These are phyloP conservation scores for Myochromella boudieri DNA, from an alignment of 768 basidiomycete genomes.

Conservation along the genomic window DNA sequence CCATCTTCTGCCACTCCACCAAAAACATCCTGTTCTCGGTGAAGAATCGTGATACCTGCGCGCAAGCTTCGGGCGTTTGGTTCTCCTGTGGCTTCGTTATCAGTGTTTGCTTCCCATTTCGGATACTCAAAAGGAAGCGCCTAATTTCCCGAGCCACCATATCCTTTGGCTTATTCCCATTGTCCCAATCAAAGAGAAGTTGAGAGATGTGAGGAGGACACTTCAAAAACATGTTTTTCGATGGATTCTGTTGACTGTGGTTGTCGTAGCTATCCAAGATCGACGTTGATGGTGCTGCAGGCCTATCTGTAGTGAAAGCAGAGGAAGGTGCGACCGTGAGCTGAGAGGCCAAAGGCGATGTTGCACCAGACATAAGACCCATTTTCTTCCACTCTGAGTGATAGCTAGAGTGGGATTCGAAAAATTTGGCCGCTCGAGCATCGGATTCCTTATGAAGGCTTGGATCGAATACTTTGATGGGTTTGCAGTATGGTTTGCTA, in stretches of 20 bases:
- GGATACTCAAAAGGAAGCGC: conserved; percentile 4
- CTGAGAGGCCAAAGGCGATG: no score
- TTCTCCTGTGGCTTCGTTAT: not conserved
- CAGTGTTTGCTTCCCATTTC: conserved; percentile 8
- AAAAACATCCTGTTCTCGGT: conserved; percentile 1
- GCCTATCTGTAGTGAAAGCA: no score
- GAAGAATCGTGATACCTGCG: conserved; percentile 3
- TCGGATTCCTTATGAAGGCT: conserved; percentile 4
- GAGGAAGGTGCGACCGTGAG: no score
- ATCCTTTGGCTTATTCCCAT: not conserved
- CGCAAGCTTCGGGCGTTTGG: not conserved
- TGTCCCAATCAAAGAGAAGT: conserved; percentile 8
- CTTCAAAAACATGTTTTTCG: no score
- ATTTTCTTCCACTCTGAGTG: conserved; percentile 7
- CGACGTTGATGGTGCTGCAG: no score
- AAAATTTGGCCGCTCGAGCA: conserved; percentile 5
- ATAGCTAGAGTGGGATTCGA: conserved; percentile 1
- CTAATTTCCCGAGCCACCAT: conserved; percentile 2
- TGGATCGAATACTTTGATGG: conserved; percentile 11
- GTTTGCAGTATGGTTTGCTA: conserved; percentile 9
- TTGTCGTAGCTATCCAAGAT: no score
- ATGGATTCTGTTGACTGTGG: no score
- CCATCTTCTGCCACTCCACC: conserved; percentile 12
- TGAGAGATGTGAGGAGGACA: conserved; percentile 6
- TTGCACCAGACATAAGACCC: conserved; percentile 1